Base-by-base conservation (phyloP, 2,329 filamentous ascomycete genomes). In the Aphanoascus verrucosus region DNA sequence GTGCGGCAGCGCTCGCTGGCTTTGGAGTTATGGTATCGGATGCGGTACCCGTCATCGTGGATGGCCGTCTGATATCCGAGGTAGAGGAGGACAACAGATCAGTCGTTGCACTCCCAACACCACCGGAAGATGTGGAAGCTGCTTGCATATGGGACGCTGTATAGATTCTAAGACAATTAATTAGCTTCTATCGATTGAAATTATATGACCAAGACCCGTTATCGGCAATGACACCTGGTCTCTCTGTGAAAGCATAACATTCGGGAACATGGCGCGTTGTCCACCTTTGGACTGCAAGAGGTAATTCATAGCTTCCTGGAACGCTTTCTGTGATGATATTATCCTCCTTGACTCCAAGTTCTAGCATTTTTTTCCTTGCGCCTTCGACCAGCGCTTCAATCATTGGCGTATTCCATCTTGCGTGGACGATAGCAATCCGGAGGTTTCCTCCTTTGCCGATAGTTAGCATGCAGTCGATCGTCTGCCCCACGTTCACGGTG, bases 371-470 rank as follows among this genome's bases (percentile, higher is more conserved):
- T 62, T 84, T 84, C 71, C 85, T 87, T 44, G 87, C 82, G 59
- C 93, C 93, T 50, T 79, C 76, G 57, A 98, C 78, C 54, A 98
- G 82, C 51, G 88, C 83, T 55, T 86, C 83, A 70, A 97, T 95
- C 67, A 98, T 88, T 60, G 78, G 79, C 60, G 78, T 78, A 75
- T 98, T 98, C 93, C 93, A 98, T 64, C 93, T 84, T 55, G 91
- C 91, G 74, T 97, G 93, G 55, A 98, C 81, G 67, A 98, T 97
- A 67, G 86, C 91, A 67, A 98, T 84, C 66, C 93, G 88, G 59
- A 98, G 81, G 64, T 75, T 77, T 63, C 81, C 81, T 42, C 34
- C 52, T 40, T 51, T 63, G 28, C 34, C 31, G 17, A 20, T 19
- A 38, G 50, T 47, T 20, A 48, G 23, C 37, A 49, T 41, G 15